These are phyloP conservation scores for Tetraselmis striata DNA, from an alignment of 139 green algal genomes.

Conservation along the genomic window DNA sequence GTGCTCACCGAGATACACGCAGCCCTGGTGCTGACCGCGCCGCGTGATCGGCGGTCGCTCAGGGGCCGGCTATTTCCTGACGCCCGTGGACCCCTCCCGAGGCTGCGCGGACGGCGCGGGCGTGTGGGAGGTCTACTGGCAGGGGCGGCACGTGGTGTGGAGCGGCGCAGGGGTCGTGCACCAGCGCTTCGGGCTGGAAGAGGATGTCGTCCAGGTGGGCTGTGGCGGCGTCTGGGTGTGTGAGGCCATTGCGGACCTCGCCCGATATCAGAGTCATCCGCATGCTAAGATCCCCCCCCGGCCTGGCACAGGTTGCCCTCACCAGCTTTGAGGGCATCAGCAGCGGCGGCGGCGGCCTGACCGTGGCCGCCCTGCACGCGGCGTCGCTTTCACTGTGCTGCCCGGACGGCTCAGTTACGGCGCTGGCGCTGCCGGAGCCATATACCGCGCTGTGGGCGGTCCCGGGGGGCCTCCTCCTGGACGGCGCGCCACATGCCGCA, in stretches of 20 bases:
- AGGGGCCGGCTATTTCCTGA: background rate
- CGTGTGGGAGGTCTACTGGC: background rate
- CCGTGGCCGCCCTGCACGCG: background rate
- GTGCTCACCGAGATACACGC: too few species aligned
- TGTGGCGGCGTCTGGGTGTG: background rate
- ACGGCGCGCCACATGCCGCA: constrained; percentile 19
- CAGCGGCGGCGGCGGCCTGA: background rate
- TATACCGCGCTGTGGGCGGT: constrained; percentile 38
- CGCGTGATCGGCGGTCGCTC: too few species aligned
- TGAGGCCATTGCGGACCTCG: background rate
- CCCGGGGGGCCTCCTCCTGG: constrained; percentile 42
- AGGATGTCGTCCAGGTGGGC: background rate
- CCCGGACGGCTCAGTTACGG: background rate
- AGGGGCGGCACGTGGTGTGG: background rate
- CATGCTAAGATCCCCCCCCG: background rate
- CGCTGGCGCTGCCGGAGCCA: constrained; percentile 29
- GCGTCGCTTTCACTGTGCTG: background rate
- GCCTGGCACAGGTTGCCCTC: background rate
- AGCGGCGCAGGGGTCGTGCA: background rate
- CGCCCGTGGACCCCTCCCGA: background rate
- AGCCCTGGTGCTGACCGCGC: too few species aligned
- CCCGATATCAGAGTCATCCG: background rate
- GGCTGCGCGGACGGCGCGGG: background rate
- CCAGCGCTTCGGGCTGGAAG: background rate
- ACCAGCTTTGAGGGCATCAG: background rate